A percentile compares a stretch with the other conserved stretches of the same genome.
Conservation (phyloP, 495 filamentous ascomycete species). For the Aspergillus sclerotiicarbonarius region DNA sequence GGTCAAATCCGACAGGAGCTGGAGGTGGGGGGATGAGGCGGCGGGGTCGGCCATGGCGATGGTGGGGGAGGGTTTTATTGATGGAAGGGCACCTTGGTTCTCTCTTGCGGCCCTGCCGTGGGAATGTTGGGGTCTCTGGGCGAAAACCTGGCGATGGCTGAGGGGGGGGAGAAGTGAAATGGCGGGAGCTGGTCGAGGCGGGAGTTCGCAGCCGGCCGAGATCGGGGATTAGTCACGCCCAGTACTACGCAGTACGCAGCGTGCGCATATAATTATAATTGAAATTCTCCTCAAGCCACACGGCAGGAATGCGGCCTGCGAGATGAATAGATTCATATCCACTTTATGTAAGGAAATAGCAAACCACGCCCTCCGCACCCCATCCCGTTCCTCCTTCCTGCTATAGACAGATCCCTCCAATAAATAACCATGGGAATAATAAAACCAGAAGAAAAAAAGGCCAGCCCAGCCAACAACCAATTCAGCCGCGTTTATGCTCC, state of each 20-base stretch:
- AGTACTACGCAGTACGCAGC: background rate
- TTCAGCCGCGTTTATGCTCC: background rate
- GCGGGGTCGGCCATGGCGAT: conserved; percentile 8
- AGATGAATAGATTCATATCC: too few species aligned
- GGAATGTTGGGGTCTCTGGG: conserved; percentile 5
- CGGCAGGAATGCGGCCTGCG: too few species aligned
- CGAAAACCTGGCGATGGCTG: background rate
- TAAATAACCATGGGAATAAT: background rate
- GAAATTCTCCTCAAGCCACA: too few species aligned
- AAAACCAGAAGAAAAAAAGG: too few species aligned
- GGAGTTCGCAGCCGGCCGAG: background rate
- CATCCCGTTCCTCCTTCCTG: too few species aligned
- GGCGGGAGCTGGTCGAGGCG: background rate
- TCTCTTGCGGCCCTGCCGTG: background rate
- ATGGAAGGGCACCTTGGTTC: background rate
- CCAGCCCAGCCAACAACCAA: background rate
- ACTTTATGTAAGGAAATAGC: too few species aligned
- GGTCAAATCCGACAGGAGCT: conserved; percentile 35
- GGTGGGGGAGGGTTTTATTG: background rate
- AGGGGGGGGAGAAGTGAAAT: background rate
- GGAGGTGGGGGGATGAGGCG: conserved; percentile 15
- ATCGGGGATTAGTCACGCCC: background rate
- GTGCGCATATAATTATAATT: too few species aligned
- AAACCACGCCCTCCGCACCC: too few species aligned
- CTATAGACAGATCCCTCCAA: too few species aligned